Percentiles rank a stretch among this genome's conserved stretches.
Conservation (phyloP, 2,329 filamentous ascomycete species). For the Hymenoscyphus albidus region DNA sequence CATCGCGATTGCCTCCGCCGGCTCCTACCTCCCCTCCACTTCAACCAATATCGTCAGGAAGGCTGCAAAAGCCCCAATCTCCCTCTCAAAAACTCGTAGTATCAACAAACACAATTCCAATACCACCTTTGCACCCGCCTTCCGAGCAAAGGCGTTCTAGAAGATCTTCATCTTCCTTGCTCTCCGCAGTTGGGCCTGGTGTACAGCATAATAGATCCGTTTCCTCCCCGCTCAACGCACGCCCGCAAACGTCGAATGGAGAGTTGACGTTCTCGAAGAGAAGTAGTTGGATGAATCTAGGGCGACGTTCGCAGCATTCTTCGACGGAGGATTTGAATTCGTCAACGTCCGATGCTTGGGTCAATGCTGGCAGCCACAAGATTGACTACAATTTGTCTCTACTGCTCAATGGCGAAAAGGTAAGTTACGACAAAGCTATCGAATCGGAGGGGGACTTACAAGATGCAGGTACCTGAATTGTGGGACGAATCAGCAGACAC, state of each 20-base stretch:
- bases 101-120: neutral
- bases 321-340: constrained; percentile 15
- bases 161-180: neutral
- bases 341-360: constrained; percentile 42
- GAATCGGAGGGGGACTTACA: constrained; percentile 12
- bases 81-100: constrained; percentile 7
- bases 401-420: constrained; percentile 53
- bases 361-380: constrained; percentile 48
- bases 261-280: constrained; percentile 15
- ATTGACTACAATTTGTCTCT: constrained; percentile 54
- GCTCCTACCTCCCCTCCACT: neutral
- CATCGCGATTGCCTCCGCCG: constrained; percentile 1
- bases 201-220: constrained; percentile 12
- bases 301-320: constrained; percentile 18
- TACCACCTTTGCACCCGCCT: neutral
- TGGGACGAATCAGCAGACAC: constrained; percentile 60
- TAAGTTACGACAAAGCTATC: constrained; percentile 30
- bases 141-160: neutral
- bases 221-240: constrained; percentile 14
- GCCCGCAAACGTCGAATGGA: constrained; percentile 15
- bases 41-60: neutral
- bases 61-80: constrained; percentile 12
- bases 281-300: constrained; percentile 22
- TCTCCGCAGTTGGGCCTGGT: neutral
- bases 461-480: constrained; percentile 55